Percentiles rank a stretch among this genome's conserved stretches.
phyloP scores from a whole-genome alignment of 129 eudicot genomes.

The Centaurea solstitialis region DNA sequence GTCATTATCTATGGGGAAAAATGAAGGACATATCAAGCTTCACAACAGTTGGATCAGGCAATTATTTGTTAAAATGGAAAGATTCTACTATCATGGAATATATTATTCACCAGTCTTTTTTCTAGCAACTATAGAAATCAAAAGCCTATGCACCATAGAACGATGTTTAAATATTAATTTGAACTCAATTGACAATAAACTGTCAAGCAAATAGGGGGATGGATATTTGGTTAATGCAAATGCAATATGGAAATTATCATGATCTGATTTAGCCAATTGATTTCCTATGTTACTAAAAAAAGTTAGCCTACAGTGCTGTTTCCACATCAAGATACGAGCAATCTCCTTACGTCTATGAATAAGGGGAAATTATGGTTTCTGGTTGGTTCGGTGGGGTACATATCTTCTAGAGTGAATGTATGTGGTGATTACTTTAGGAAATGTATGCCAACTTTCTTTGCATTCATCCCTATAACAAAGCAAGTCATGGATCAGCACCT shows the following conservation, averaged over 20 bases:
- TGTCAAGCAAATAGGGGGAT: not conserved
- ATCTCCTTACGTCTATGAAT: not conserved
- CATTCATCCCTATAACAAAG: not conserved
- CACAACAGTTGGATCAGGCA: slow-evolving; percentile 1
- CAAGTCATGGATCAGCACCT: not conserved
- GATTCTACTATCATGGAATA: not conserved
- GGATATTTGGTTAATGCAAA: not conserved
- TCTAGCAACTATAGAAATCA: not conserved
- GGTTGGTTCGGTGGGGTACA: not conserved
- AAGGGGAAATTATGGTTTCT: not conserved
- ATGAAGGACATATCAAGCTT: not conserved
- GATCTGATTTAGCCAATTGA: not conserved
- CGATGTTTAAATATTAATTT: not conserved
- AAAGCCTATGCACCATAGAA: not conserved
- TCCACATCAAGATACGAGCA: too few species aligned
- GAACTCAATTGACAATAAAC: not conserved
- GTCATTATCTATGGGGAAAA: slow-evolving; percentile 47
- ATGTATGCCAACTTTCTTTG: not conserved
- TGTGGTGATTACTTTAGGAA: not conserved
- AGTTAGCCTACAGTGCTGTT: too few species aligned
- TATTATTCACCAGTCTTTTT: not conserved
- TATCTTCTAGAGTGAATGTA: not conserved
- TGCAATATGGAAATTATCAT: not conserved
- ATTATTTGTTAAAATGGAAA: not conserved
- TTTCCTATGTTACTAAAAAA: too few species aligned